phyloP scores from a whole-genome alignment of 179 eudicot genomes.

The Amaranthus tricolor region DNA sequence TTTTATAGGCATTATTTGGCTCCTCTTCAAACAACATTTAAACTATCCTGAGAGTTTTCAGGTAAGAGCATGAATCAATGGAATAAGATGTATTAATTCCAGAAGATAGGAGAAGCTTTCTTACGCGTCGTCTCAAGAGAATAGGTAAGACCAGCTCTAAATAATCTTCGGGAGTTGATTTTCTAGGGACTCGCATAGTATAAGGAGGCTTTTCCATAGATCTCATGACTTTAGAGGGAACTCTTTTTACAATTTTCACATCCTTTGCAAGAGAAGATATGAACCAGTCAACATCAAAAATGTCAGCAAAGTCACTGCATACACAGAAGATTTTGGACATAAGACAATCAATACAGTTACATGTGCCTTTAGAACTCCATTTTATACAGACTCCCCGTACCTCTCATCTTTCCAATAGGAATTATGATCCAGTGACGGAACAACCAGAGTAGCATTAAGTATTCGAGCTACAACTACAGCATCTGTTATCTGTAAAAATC shows the following conservation, averaged over 20 bases:
- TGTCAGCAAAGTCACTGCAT: conserved; percentile 88
- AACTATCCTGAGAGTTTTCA: neutral
- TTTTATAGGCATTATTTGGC: neutral
- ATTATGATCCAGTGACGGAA: conserved; percentile 89
- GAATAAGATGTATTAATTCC: no score
- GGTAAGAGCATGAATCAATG: neutral
- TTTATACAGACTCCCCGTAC: conserved; percentile 34
- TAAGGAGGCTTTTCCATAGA: conserved; percentile 96
- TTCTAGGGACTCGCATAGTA: conserved; percentile 95
- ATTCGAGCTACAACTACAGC: conserved; percentile 98
- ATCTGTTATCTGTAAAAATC: conserved; percentile 72
- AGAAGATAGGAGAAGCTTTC: conserved; percentile 29
- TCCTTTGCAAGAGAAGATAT: conserved; percentile 83
- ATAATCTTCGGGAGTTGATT: conserved; percentile 92
- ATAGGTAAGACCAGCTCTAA: conserved; percentile 79
- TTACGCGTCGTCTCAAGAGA: conserved; percentile 84
- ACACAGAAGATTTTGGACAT: conserved; percentile 22
- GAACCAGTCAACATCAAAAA: conserved; percentile 96
- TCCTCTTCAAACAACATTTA: neutral
- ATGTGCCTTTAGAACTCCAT: neutral
- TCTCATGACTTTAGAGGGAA: conserved; percentile 87
- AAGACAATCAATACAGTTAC: conserved; percentile 3
- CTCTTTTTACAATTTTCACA: conserved; percentile 73
- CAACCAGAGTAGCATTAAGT: conserved; percentile 90
- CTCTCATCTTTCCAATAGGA: conserved; percentile 97